Conservation (phyloP, 345 rosid species). For the Murraya paniculata region DNA sequence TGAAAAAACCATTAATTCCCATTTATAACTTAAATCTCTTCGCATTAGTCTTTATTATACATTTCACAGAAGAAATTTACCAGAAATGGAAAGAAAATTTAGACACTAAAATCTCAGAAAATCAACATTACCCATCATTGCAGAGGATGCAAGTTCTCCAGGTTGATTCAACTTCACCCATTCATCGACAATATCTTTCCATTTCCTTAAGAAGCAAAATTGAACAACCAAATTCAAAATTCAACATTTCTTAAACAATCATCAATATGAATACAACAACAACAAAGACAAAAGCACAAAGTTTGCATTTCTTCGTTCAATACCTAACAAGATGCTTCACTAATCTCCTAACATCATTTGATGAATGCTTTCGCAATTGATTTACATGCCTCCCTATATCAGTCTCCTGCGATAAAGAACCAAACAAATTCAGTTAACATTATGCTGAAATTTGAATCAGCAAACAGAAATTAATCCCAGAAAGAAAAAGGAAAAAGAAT, state of each 20-base stretch:
- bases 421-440: conserved; percentile 3
- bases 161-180: conserved; percentile 90
- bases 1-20: conserved; percentile 23
- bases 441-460: neutral
- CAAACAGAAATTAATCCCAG: neutral
- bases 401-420: conserved; percentile 52
- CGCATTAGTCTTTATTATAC: conserved; percentile 11
- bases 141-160: conserved; percentile 65
- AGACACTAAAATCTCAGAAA: neutral
- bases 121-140: conserved; percentile 61
- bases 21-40: conserved; percentile 12
- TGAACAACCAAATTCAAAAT: conserved; percentile 10
- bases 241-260: neutral
- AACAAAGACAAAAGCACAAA: neutral
- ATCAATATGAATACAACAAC: neutral
- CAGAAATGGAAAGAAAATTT: conserved; percentile 12
- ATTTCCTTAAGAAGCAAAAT: conserved; percentile 55
- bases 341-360: conserved; percentile 67
- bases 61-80: conserved; percentile 10
- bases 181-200: conserved; percentile 93
- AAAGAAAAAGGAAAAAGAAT: neutral
- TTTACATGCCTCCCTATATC: conserved; percentile 81
- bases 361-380: conserved; percentile 66
- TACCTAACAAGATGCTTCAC: conserved; percentile 88
- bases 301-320: neutral